Evolutionary conservation across 306 rosid genomes (phyloP), one percentile per base, ranked within the genome.

Genomic region (Vicia sativa): DNA sequence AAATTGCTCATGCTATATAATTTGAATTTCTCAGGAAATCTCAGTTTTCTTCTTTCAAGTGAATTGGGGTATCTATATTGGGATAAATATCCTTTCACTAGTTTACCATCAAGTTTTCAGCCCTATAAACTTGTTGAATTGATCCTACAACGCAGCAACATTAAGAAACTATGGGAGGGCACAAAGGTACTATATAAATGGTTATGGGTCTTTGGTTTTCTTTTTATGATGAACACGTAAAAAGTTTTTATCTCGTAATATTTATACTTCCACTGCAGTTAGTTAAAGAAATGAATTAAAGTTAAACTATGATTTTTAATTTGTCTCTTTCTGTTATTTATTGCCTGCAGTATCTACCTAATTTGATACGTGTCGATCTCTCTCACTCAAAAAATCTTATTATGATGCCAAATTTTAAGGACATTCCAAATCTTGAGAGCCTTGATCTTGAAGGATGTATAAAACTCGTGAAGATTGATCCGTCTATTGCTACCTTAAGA

Each of bases 371-470:
- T 3, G 1, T 75, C 12, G 18, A 68, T 46, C 79, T 75, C 7
- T 4, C 3, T 8, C 0, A 35, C 37, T 75, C 79, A 1, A 26
- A 28, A 59, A 14, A 75, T 38, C 79, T 75, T 18, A 18, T 46
- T 10, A 37, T 25, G 43, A 9, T 34, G 28, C 74, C 81, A 15
- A 11, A 49, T 50, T 66, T 71, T 18, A 10, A 19, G 5, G 50
- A 29, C 9, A 1, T 16, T 11, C 70, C 70, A 13, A 75, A 68
- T 50, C 75, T 68, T 41, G 31, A 50, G 50, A 0, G 0, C 3
- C 56, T 78, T 5, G 3, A 39, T 59, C 78, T 78, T 65, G 45
- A 50, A 66, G 74, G 66, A 50, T 78, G 81, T 13, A 13, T 15
- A 13, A 46, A 48, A 29, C 67, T 78, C 0, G 35, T 4, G 34